These are phyloP conservation scores for Artomyces pyxidatus DNA, from an alignment of 768 basidiomycete species.

Conservation along the genomic window DNA sequence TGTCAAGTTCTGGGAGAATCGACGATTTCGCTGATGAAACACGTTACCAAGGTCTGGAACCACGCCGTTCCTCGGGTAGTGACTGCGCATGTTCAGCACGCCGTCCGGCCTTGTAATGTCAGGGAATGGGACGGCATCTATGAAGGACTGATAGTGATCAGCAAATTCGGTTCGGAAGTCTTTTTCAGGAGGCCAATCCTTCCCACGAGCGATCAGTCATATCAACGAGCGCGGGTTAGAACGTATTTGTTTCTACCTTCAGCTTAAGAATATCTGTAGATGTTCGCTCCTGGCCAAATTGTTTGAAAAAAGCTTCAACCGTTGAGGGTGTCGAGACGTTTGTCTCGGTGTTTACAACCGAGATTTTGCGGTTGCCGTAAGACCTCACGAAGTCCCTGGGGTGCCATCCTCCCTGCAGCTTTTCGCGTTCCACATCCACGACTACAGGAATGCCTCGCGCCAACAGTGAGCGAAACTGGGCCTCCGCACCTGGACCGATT, in stretches of 20 bases:
- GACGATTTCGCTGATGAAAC: no score
- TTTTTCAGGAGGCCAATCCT: constrained; percentile 82
- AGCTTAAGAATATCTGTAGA: constrained; percentile 61
- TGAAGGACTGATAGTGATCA: constrained; percentile 80
- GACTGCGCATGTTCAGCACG: constrained; percentile 77
- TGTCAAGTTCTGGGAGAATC: neutral
- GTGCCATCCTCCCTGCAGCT: neutral
- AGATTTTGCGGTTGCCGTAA: neutral
- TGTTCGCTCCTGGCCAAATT: constrained; percentile 16
- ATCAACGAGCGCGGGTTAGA: neutral
- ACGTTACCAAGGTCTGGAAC: constrained; percentile 71
- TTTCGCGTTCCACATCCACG: no score
- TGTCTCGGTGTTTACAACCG: neutral
- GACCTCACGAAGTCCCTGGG: neutral
- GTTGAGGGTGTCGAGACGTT: neutral
- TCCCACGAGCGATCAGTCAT: neutral
- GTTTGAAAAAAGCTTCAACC: neutral
- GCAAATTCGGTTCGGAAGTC: constrained; percentile 83
- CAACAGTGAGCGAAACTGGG: no score
- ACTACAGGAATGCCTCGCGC: neutral
- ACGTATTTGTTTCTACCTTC: constrained; percentile 33
- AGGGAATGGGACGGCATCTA: constrained; percentile 73
- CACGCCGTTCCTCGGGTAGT: constrained; percentile 76
- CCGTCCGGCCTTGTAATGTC: constrained; percentile 87
- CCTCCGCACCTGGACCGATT: neutral